Conservation (phyloP, 495 filamentous ascomycete species). For the Neurospora sp. region DNA sequence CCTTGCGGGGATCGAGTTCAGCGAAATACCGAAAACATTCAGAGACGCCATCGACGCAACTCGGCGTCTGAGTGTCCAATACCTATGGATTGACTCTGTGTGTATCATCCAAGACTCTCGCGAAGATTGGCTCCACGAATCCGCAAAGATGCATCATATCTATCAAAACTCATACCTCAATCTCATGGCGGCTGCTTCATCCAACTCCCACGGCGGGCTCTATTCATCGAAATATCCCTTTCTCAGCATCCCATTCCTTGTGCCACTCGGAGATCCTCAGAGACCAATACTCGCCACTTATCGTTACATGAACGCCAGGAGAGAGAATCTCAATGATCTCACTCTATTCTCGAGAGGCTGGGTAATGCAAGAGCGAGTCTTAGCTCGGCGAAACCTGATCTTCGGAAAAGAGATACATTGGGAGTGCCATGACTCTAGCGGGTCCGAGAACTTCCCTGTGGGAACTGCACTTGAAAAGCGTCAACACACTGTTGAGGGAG, state of each 20-base stretch:
- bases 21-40: slow-evolving; percentile 1
- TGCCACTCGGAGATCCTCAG: neutral
- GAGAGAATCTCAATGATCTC: neutral
- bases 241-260: neutral
- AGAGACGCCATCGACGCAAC: slow-evolving; percentile 5
- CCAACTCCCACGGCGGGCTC: neutral
- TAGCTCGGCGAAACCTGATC: neutral
- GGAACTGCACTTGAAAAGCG: neutral
- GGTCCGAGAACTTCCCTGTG: neutral
- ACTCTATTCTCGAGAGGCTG: neutral
- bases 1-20: neutral
- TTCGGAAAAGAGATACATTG: neutral
- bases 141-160: slow-evolving; percentile 17
- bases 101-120: slow-evolving; percentile 26
- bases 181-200: neutral
- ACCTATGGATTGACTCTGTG: slow-evolving; percentile 28
- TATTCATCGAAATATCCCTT: neutral
- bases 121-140: slow-evolving; percentile 22
- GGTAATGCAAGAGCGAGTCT: neutral
- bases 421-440: neutral
- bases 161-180: slow-evolving; percentile 19
- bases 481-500: neutral
- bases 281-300: neutral
- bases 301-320: neutral
- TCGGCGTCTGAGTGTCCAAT: slow-evolving; percentile 11